Base-by-base conservation (phyloP, 768 basidiomycete genomes). In the Crucibulum laeve region DNA sequence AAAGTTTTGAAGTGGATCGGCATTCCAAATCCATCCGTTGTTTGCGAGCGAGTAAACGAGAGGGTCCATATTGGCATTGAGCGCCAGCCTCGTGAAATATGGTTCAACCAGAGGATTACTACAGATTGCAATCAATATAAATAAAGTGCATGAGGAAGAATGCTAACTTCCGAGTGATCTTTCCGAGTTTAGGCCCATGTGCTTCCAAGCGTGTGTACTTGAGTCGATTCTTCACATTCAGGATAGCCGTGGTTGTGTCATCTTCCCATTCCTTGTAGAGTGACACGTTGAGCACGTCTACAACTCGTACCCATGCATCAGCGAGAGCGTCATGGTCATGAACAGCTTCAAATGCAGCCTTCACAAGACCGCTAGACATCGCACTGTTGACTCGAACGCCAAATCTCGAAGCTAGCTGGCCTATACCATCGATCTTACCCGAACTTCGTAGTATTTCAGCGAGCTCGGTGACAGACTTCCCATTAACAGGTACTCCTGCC, bases 1-100 rank as follows among this genome's bases (percentile, higher is more conserved):
- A 66, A 99, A 99, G 67, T 97, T 97, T 50, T 83, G 75, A 13
- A 98, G 76, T 0, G 96, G 95, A 57, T 99, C 84, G 2, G 95
- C 94, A 50, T 85, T 69, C 95, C 96, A 99, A 51, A 99, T 92
- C 96, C 96, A 99, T 2, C 96, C 96, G 58, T 99, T 99, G 64
- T 98, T 97, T 4, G 95, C 96, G 22, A 99, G 69, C 2, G 88
- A 84, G 57, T 92, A 87, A 11, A 76, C 68, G 23, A 69, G 56
- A n/a, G 71, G 75, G 41, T 78, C 73, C 11, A 69, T 61, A 25
- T 66, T 47, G 6, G 62, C 55, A 18, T 54, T 63, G 25, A 69
- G 75, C 28, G 50, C 69, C 10, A 97, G 62, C 19, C 92, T 84
- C 1, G 93, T 97, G 65, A 99, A 99, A 68, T 97, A 97, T 3